Evolutionary conservation across 441 rosid species (phyloP), one percentile per base, ranked within the genome.

Genomic region (Bruguiera hainesii): DNA sequence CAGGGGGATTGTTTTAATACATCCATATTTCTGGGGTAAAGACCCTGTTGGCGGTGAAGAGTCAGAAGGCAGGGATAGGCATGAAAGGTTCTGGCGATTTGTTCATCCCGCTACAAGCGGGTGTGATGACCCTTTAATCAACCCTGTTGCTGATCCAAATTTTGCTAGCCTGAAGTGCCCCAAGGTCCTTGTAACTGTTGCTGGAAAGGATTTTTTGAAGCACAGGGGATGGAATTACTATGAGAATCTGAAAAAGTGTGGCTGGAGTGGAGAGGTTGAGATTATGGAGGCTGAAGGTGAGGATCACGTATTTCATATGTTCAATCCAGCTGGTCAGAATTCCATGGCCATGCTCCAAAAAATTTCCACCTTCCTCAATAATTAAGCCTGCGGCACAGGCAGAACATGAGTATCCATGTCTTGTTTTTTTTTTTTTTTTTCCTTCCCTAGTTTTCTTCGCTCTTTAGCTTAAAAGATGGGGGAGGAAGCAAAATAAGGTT

Each of bases 291-390:
- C 56, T 3, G 20, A 42, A 31, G 80, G 51, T 23, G 82, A 76
- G 56, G 57, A 8, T 1, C 80, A 80, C 39, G 83, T 74, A 23
- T 80, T 80, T 52, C 77, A 77, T 63, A 65, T 80, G 71, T 7
- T 13, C 6, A 66, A 71, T 25, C 62, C 56, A 1, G 15, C n/a
- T 0, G 28, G 74, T 57, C 81, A 71, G 3, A 72, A 71, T 57
- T 76, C 81, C 6, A 33, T 48, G 64, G 67, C 64, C 21, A 42
- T 76, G 69, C n/a, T 67, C 11, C 65, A 71, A 26, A 70, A 42
- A 49, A 57, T 65, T 16, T 49, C 66, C 21, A 35, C 69, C 30
- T 77, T 77, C 63, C 63, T 63, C 55, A 71, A 65, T 16, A 5
- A 35, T 26, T 10, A 55, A 55, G 28, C 29, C 18, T 13, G 48